Conservation (phyloP, 129 eudicot species). For the Flaveria brownii region DNA sequence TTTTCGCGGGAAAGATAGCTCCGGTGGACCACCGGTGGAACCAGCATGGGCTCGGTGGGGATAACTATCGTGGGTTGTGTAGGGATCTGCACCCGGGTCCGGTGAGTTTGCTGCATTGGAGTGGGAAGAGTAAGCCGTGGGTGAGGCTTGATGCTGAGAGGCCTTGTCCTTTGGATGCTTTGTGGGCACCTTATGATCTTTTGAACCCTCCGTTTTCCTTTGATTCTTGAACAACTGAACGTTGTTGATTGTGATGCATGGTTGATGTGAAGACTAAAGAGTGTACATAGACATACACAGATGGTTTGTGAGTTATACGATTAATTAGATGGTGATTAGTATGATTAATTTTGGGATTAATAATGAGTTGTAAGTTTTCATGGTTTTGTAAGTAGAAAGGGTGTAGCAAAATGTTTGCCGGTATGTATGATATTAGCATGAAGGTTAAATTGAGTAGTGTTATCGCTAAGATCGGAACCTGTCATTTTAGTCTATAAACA, state of each 20-base stretch:
- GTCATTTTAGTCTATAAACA: no score
- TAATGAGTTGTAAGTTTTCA: constrained; percentile 9
- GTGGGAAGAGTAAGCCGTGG: constrained; percentile 49
- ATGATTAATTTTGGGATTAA: neutral
- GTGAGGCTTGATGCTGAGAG: constrained; percentile 46
- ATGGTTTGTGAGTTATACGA: constrained; percentile 3
- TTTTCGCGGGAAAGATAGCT: constrained; percentile 56
- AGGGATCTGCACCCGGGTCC: constrained; percentile 65
- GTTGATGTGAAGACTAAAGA: neutral
- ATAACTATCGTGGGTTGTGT: constrained; percentile 56
- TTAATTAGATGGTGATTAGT: neutral
- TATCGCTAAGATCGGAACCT: no score
- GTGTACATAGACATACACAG: neutral
- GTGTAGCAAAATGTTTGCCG: neutral
- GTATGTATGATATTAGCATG: no score
- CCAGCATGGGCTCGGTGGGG: constrained; percentile 70
- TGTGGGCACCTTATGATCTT: constrained; percentile 51
- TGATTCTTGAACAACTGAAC: constrained; percentile 29
- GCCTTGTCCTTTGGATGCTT: constrained; percentile 46
- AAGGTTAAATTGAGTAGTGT: no score
- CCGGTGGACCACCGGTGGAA: constrained; percentile 63
- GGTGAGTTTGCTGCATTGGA: constrained; percentile 59
- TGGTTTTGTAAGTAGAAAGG: constrained; percentile 22
- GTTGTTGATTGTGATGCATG: neutral
- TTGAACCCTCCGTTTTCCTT: constrained; percentile 37